phyloP scores from a whole-genome alignment of 208 protist species.

The Histomonas meleagridis region DNA sequence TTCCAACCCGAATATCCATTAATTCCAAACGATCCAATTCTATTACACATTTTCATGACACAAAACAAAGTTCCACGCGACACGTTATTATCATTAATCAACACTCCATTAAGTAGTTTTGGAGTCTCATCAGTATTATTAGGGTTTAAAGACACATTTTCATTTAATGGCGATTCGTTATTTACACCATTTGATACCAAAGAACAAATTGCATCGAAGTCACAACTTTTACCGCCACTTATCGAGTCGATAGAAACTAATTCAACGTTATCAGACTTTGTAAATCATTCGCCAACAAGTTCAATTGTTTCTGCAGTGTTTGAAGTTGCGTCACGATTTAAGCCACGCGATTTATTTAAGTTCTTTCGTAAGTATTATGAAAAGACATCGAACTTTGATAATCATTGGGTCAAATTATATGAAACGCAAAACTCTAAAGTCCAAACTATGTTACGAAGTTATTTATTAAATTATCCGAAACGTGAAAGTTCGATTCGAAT shows the following conservation, averaged over 20 bases:
- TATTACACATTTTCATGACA: not conserved
- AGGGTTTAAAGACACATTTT: not conserved
- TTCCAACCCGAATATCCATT: not conserved
- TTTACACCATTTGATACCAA: conserved; percentile 27
- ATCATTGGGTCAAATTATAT: not conserved
- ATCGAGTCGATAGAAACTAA: not conserved
- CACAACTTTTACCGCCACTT: not conserved
- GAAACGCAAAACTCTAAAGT: no score
- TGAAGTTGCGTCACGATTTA: not conserved
- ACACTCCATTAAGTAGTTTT: not conserved
- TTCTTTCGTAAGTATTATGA: not conserved
- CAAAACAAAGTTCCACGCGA: not conserved
- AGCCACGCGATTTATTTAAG: not conserved
- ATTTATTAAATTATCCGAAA: not conserved
- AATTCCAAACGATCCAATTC: conserved; percentile 6
- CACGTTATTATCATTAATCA: not conserved
- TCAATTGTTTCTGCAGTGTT: not conserved
- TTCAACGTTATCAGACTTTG: not conserved
- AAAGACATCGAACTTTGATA: not conserved
- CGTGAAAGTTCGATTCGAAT: not conserved
- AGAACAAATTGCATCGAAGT: not conserved
- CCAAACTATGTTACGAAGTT: not conserved
- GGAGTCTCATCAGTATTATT: not conserved
- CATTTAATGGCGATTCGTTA: not conserved
- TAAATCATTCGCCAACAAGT: not conserved